Percentiles rank a stretch among this genome's conserved stretches.
Evolutionary conservation across 2,329 filamentous ascomycete genomes (phyloP).

Genomic region (Fusarium secorum): DNA sequence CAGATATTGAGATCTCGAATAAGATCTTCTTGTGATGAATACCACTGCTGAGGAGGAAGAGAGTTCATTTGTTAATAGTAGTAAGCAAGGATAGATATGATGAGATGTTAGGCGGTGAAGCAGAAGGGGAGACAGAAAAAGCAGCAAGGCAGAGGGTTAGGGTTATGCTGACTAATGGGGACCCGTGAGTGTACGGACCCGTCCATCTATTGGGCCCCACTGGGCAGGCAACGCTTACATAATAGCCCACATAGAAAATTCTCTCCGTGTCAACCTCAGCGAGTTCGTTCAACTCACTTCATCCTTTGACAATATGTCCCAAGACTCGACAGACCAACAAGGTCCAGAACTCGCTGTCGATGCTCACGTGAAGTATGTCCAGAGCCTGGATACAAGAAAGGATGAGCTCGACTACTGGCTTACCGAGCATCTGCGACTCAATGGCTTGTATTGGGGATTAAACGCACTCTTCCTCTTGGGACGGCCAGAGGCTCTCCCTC

Average conservation of each 20-base stretch:
- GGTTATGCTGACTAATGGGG: too few species aligned
- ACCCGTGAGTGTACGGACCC: too few species aligned
- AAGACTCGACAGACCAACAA: conserved; percentile 42
- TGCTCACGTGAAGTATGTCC: conserved; percentile 88
- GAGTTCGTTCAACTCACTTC: not conserved
- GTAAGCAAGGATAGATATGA: too few species aligned
- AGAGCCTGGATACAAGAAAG: conserved; percentile 87
- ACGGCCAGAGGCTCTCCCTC: conserved; percentile 81
- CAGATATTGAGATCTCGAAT: too few species aligned
- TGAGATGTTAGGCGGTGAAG: too few species aligned
- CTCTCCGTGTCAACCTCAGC: conserved; percentile 16
- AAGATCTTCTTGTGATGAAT: too few species aligned
- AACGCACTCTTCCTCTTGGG: conserved; percentile 86
- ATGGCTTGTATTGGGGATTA: conserved; percentile 96
- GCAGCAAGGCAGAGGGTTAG: too few species aligned
- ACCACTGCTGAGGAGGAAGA: too few species aligned
- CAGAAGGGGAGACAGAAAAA: too few species aligned
- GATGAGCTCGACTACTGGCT: conserved; percentile 98
- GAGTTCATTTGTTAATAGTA: too few species aligned
- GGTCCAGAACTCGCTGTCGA: conserved; percentile 58
- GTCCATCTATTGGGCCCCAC: too few species aligned
- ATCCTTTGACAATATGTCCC: conserved; percentile 43
- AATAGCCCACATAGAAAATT: conserved; percentile 24
- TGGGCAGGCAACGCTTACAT: conserved; percentile 31
- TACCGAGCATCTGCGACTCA: conserved; percentile 94